Percentiles rank a stretch among this genome's conserved stretches.
Conservation (phyloP, 768 basidiomycete genomes). For the Cubamyces lactineus region DNA sequence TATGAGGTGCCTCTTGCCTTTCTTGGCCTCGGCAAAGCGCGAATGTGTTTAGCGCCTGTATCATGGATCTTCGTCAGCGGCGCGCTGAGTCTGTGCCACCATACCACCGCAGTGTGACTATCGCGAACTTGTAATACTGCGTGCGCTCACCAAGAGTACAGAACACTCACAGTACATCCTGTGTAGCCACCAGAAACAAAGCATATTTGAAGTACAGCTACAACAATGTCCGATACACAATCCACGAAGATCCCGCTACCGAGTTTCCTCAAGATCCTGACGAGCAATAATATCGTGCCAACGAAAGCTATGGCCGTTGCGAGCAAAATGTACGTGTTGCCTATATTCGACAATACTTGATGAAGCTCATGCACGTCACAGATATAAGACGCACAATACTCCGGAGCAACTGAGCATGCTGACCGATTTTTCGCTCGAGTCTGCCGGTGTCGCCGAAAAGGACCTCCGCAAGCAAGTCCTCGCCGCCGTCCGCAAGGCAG, state of each 20-base stretch:
- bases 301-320: conserved; percentile 71
- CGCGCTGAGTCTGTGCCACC: background rate
- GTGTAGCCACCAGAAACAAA: no score
- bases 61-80: conserved; percentile 7
- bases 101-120: background rate
- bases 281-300: conserved; percentile 57
- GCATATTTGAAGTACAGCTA: background rate
- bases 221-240: conserved; percentile 28
- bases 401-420: conserved; percentile 58
- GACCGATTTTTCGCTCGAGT: conserved; percentile 59
- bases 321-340: conserved; percentile 61
- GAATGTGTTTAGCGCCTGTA: conserved; percentile 5
- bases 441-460: conserved; percentile 62
- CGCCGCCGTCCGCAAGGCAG: conserved; percentile 62
- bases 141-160: no score
- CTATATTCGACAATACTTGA: background rate
- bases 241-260: conserved; percentile 60
- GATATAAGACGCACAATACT: conserved; percentile 75
- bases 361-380: conserved; percentile 31
- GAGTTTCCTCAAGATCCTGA: conserved; percentile 67
- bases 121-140: no score
- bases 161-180: no score
- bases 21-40: conserved; percentile 13
- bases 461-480: conserved; percentile 65
- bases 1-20: conserved; percentile 22